phyloP scores from a whole-genome alignment of 2,329 filamentous ascomycete species.

The Cercospora brassicicola region DNA sequence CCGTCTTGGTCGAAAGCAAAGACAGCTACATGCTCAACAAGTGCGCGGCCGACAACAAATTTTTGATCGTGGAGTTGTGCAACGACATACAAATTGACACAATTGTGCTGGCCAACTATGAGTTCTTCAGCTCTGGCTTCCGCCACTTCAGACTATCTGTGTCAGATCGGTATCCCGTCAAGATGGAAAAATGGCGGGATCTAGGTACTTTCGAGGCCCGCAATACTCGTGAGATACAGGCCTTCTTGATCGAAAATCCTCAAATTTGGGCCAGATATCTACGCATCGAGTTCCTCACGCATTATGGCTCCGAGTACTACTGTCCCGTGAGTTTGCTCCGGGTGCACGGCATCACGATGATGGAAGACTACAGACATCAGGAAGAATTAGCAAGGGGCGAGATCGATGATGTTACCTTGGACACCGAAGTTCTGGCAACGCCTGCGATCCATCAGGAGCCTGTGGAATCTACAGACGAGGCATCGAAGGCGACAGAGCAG shows the following conservation, averaged over 20 bases:
- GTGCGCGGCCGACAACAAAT: conserved; percentile 84
- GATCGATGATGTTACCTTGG: conserved; percentile 53
- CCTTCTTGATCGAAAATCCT: conserved; percentile 90
- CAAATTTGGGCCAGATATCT: conserved; percentile 95
- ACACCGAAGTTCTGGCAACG: conserved; percentile 22
- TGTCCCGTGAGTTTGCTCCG: conserved; percentile 88
- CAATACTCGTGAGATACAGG: conserved; percentile 90
- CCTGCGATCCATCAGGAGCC: conserved; percentile 21
- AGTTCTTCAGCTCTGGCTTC: conserved; percentile 98
- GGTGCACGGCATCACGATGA: conserved; percentile 89
- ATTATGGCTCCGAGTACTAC: conserved; percentile 96
- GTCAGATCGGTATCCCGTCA: conserved; percentile 91
- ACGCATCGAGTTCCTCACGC: conserved; percentile 84
- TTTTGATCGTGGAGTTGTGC: conserved; percentile 89
- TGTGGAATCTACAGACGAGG: conserved; percentile 18
- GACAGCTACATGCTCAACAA: conserved; percentile 97
- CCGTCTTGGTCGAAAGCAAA: conserved; percentile 92
- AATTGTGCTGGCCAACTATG: conserved; percentile 94
- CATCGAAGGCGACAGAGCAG: conserved; percentile 13
- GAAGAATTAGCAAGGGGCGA: conserved; percentile 64
- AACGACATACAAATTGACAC: conserved; percentile 87
- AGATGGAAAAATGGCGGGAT: conserved; percentile 86
- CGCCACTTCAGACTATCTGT: conserved; percentile 87
- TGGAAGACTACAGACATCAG: conserved; percentile 90
- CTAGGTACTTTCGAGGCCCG: conserved; percentile 85